Base-by-base conservation (phyloP, 768 basidiomycete species). In the Steccherinum ochraceum region DNA sequence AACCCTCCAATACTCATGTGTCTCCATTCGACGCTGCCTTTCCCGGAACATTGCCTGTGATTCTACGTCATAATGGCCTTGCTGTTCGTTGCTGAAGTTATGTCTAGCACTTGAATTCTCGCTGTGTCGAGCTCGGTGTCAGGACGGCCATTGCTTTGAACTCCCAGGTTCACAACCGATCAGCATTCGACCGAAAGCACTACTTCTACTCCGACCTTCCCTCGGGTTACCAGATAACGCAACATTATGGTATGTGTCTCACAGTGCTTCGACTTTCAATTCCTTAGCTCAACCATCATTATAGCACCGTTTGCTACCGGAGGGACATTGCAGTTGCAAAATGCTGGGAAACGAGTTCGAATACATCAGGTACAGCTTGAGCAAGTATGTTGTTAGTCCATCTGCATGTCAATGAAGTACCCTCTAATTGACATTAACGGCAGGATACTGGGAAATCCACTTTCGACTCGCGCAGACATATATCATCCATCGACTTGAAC, bases 131-230 rank as follows among this genome's bases (percentile, higher is more conserved):
- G 53, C 77, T 96, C 4, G 91, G 88, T 2, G 65, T 93, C 0
- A 76, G 89, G 5, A 84, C 92, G 0, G 89, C 93, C 0, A 60
- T 93, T 1, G 93, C 93, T 3, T 74, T 98, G 20, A 68, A 78
- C 26, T 73, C 82, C 12, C 56, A 76, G 3, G 73, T 95, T 46
- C 89, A 89, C 56, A 56, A 57, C 0, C 73, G 76, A 18, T 95
- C 92, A 0, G 77, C 89, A 0, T 98, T 98, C 59, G 96, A 98
- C 67, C 75, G 96, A 57, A 99, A 99, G 64, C 96, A 98, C 65
- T 99, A 99, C 65, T 97, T 97, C 67, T 98, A 99, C 62, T 79
- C 90, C 3, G 96, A 98, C 66, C 76, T 96, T 27, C 93, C 96
- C 0, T 76, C 86, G 3, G 95, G 95, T 0, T 98, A 93, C 67